Evolutionary conservation across 345 rosid species (phyloP).

Genomic region (Lepidium didymum): DNA sequence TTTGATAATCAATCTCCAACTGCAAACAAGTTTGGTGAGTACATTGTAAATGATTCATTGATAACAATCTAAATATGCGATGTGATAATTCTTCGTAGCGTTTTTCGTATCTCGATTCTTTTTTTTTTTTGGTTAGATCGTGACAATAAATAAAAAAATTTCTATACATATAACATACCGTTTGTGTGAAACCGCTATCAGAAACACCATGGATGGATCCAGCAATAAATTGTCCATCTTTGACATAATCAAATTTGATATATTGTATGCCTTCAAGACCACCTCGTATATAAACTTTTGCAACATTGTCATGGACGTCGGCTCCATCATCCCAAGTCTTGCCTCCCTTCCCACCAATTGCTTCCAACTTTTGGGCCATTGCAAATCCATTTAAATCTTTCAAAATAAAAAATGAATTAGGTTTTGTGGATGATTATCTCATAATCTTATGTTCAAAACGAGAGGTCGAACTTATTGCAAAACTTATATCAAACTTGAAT

Average conservation of each 20-base stretch:
- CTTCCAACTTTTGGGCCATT: conserved; percentile 3
- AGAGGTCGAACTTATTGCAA: too few relatives aligned
- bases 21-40: background rate
- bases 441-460: too few relatives aligned
- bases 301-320: background rate
- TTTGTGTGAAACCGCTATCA: background rate
- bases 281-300: conserved; percentile 12
- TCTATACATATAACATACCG: background rate
- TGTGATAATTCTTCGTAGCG: too few relatives aligned
- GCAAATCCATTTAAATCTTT: background rate
- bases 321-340: conserved; percentile 14
- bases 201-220: background rate
- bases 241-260: conserved; percentile 3
- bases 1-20: conserved; percentile 11
- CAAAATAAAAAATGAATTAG: too few relatives aligned
- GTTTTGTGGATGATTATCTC: too few relatives aligned
- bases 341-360: conserved; percentile 12
- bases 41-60: background rate
- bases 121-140: too few relatives aligned
- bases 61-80: too few relatives aligned
- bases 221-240: background rate
- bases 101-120: too few relatives aligned
- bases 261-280: background rate
- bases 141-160: too few relatives aligned
- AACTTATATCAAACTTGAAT: too few relatives aligned